Conservation (phyloP, 129 eudicot genomes). For the Silybum marianum region DNA sequence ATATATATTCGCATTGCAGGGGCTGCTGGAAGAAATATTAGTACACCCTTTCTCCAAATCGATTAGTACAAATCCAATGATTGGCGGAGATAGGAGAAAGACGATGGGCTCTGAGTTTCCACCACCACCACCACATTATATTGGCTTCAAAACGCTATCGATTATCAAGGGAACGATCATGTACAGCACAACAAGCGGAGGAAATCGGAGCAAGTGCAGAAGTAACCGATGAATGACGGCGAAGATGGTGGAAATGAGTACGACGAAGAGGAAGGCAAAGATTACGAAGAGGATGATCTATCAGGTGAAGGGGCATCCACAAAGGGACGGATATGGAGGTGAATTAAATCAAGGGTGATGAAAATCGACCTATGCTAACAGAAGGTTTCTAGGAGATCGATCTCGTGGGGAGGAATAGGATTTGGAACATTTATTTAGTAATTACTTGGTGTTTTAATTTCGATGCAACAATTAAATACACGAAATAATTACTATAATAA, state of each 20-base stretch:
- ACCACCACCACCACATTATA: neutral
- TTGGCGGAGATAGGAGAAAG: neutral
- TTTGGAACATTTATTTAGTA: slow-evolving; percentile 48
- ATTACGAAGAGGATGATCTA: slow-evolving; percentile 8
- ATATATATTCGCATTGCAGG: neutral
- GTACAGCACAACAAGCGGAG: neutral
- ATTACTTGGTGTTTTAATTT: neutral
- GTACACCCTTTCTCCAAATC: neutral
- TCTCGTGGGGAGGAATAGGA: slow-evolving; percentile 51
- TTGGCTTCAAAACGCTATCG: neutral
- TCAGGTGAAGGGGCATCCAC: too few relatives aligned
- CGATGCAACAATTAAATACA: neutral
- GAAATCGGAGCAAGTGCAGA: neutral
- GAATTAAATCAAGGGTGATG: too few relatives aligned
- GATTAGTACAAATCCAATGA: neutral
- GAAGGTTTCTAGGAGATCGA: slow-evolving; percentile 79
- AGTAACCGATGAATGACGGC: slow-evolving; percentile 4
- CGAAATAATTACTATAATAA: neutral
- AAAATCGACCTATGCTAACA: slow-evolving; percentile 28
- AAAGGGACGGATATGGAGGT: neutral
- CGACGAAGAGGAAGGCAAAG: slow-evolving; percentile 33
- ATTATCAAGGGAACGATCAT: neutral
- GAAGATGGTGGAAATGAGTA: slow-evolving; percentile 26
- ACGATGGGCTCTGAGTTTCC: neutral
- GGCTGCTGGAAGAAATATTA: neutral